Evolutionary conservation across 352 stramenopile genomes (phyloP).

Genomic region (Globisporangium sylvaticum): DNA sequence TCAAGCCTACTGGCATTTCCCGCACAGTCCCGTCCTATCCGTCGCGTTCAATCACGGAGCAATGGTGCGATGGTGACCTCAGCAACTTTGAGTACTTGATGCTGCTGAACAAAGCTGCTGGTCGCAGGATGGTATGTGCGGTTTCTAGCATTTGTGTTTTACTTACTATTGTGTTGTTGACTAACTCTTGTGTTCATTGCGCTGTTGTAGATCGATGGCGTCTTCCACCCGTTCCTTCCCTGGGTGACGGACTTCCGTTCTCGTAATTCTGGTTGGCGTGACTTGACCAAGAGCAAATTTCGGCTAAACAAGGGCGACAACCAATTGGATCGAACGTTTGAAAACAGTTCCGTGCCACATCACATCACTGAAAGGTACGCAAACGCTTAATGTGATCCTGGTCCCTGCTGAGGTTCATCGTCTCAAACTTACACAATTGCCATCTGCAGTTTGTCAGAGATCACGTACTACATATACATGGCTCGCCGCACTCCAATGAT

Average conservation of each 20-base stretch:
- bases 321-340: slow-evolving; percentile 89
- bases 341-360: slow-evolving; percentile 84
- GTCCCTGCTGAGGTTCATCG: neutral
- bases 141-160: neutral
- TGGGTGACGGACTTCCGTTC: slow-evolving; percentile 93
- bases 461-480: slow-evolving; percentile 96
- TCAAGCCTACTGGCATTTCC: neutral
- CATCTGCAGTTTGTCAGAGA: slow-evolving; percentile 76
- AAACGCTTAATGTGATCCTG: neutral
- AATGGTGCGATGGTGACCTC: slow-evolving; percentile 87
- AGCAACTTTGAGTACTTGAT: slow-evolving; percentile 95
- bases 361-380: slow-evolving; percentile 91
- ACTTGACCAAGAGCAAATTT: slow-evolving; percentile 93
- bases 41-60: slow-evolving; percentile 59
- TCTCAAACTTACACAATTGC: neutral
- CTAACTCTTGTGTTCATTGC: neutral
- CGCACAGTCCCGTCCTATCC: slow-evolving; percentile 16
- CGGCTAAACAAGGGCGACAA: slow-evolving; percentile 93
- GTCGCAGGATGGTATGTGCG: slow-evolving; percentile 61
- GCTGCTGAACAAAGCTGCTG: slow-evolving; percentile 87
- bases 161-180: neutral
- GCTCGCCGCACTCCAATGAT: slow-evolving; percentile 86
- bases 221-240: slow-evolving; percentile 92
- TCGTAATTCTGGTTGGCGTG: slow-evolving; percentile 65
- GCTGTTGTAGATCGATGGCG: slow-evolving; percentile 45